phyloP scores from a whole-genome alignment of 208 protist species.

The Leishmania guyanensis region DNA sequence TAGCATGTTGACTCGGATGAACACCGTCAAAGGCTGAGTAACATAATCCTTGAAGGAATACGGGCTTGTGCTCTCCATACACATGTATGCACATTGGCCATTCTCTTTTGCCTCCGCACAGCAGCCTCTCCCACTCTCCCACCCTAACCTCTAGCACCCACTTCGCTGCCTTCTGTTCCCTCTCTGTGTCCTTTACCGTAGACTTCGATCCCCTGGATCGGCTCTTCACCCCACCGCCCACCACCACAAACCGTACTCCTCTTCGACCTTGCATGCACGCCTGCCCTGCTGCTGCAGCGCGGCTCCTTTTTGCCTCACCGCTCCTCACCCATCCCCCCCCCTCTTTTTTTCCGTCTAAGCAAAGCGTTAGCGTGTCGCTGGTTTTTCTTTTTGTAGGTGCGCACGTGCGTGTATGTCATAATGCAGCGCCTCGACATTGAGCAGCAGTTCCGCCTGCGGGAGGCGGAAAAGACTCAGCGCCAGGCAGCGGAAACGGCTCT shows the following conservation, averaged over 20 bases:
- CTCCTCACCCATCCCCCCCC: not conserved
- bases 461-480: slow-evolving; percentile 17
- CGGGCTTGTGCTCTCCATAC: not conserved
- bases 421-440: slow-evolving; percentile 46
- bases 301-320: not conserved
- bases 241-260: not conserved
- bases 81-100: not conserved
- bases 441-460: slow-evolving; percentile 42
- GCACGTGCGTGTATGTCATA: not conserved
- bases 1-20: not conserved
- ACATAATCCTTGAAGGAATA: not conserved
- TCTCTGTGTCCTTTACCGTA: not conserved
- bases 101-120: slow-evolving; percentile 8
- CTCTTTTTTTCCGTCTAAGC: not conserved
- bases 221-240: not conserved
- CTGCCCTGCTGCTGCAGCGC: not conserved
- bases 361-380: not conserved
- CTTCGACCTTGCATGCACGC: not conserved
- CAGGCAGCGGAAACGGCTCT: slow-evolving; percentile 14
- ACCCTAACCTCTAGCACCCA: not conserved
- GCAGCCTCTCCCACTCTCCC: not conserved
- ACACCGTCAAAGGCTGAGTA: not conserved
- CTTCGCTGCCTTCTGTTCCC: not conserved
- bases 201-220: not conserved
- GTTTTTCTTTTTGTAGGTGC: not conserved